Evolutionary conservation across 1,139 yeast genomes (phyloP), one percentile per base, ranked within the genome.

Genomic region (Saccharomyces pastorianus): DNA sequence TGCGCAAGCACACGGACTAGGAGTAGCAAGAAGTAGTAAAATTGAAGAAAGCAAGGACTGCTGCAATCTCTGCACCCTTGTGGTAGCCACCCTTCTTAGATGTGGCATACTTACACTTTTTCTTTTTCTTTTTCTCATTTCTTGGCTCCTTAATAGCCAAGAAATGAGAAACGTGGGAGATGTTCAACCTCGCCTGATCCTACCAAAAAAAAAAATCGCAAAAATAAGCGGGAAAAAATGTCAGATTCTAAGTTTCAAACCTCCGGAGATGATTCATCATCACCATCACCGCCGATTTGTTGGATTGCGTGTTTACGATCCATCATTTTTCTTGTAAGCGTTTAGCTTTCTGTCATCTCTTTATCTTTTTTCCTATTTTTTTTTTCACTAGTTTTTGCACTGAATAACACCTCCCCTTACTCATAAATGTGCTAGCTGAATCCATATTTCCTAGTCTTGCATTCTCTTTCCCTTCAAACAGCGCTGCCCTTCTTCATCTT

Each of bases 131-230:
- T 5, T 17, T 13, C 25, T 38, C 9, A 5, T 17, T 38, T 17
- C 44, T 38, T 38, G 26, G 44, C 44, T 38, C n/a, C 11, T 20
- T 11, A 11, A 9, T 17, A 20, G 44, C 44, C 44, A 38, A 38
- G 44, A 38, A 20, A 38, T 38, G 25, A 38, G 20, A 38, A 38
- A 38, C 44, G 44, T 38, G 44, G 25, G 25, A 38, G 44, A 38
- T 38, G 44, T n/a, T 38, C 44, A 38, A 38, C 44, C 44, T 38
- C 44, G 44, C 44, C 44, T 38, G 44, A 38, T 38, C 44, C 13
- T 34, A 17, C 14, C 7, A 38, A 38, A 34, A 38, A 38, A 38
- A 38, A 38, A 38, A 38, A 9, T 38, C 44, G 44, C 44, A 38
- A 38, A 38, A 38, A 38, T 17, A 38, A 20, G 25, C 25, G 25